These are phyloP conservation scores for Beauveria asiatica DNA, from an alignment of 2,329 filamentous ascomycete genomes.

Conservation along the genomic window DNA sequence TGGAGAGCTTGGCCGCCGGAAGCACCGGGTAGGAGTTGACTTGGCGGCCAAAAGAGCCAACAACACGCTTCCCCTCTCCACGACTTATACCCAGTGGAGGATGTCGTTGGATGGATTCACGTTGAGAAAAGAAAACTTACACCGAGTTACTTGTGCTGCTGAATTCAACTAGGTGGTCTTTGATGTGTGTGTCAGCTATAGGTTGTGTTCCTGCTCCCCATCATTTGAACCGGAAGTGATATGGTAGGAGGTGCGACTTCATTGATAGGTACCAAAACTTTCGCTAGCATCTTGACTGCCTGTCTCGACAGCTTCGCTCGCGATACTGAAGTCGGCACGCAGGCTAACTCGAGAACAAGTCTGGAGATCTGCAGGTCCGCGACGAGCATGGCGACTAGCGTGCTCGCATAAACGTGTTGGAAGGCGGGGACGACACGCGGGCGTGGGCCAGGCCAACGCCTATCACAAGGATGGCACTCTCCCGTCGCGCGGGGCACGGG, in stretches of 20 bases:
- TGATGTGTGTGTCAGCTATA: too few species aligned
- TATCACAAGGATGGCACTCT: too few species aligned
- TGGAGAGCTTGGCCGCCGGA: neutral
- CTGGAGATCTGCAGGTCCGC: neutral
- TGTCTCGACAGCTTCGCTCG: neutral
- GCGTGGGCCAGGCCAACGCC: too few species aligned
- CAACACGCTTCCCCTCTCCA: neutral
- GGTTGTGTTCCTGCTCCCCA: neutral
- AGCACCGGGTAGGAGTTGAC: conserved; percentile 16
- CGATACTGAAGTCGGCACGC: neutral
- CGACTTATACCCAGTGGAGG: neutral
- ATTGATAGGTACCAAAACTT: neutral
- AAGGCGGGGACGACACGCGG: too few species aligned
- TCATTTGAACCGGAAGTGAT: neutral
- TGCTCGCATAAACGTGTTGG: too few species aligned
- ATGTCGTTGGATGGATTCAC: too few species aligned
- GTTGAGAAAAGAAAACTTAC: too few species aligned
- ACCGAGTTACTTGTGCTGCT: too few species aligned
- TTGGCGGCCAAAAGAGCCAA: conserved; percentile 4
- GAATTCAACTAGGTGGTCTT: too few species aligned
- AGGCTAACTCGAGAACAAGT: neutral
- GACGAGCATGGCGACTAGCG: neutral
- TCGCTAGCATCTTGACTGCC: neutral
- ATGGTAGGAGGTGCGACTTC: neutral
- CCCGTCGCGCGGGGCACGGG: too few species aligned